Percentiles rank a stretch among this genome's conserved stretches.
Conservation (phyloP, 1,284 basidiomycete species). For the Inonotus hispidus region DNA sequence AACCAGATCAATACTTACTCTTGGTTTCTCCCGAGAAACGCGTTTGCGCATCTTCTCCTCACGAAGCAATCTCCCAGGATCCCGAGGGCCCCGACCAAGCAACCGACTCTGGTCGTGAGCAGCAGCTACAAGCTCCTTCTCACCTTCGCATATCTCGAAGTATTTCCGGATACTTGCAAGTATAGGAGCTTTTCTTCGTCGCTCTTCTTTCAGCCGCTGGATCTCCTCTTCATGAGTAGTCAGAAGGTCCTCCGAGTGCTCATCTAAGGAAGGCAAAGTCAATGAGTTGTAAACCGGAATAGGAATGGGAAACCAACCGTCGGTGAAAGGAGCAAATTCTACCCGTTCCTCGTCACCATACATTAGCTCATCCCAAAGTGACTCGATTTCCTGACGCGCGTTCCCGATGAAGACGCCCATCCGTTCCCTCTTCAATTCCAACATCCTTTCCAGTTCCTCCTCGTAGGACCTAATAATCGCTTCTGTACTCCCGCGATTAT, state of each 20-base stretch:
- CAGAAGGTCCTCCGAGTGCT: slow-evolving; percentile 85
- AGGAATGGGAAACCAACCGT: slow-evolving; percentile 48
- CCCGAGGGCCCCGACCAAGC: slow-evolving; percentile 67
- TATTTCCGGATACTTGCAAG: slow-evolving; percentile 82
- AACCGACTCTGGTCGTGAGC: slow-evolving; percentile 76
- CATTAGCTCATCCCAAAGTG: slow-evolving; percentile 85
- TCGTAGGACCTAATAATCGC: slow-evolving; percentile 77
- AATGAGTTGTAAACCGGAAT: neutral
- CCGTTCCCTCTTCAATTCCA: slow-evolving; percentile 81
- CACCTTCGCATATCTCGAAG: slow-evolving; percentile 86
- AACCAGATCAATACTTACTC: slow-evolving; percentile 48
- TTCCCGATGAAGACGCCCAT: slow-evolving; percentile 84
- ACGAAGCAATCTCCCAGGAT: slow-evolving; percentile 73
- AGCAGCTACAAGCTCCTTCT: slow-evolving; percentile 79
- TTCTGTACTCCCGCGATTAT: slow-evolving; percentile 72
- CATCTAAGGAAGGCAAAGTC: slow-evolving; percentile 47
- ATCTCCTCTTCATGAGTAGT: slow-evolving; percentile 88
- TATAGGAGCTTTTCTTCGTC: slow-evolving; percentile 70
- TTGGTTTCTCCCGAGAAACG: slow-evolving; percentile 91
- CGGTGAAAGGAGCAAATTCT: slow-evolving; percentile 75
- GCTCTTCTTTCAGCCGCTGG: slow-evolving; percentile 73
- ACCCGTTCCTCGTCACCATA: slow-evolving; percentile 76
- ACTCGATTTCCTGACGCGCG: slow-evolving; percentile 77
- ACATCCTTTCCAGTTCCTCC: slow-evolving; percentile 85
- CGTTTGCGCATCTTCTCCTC: slow-evolving; percentile 98